phyloP scores from a whole-genome alignment of 1,284 basidiomycete species.

The Austropuccinia psidii region DNA sequence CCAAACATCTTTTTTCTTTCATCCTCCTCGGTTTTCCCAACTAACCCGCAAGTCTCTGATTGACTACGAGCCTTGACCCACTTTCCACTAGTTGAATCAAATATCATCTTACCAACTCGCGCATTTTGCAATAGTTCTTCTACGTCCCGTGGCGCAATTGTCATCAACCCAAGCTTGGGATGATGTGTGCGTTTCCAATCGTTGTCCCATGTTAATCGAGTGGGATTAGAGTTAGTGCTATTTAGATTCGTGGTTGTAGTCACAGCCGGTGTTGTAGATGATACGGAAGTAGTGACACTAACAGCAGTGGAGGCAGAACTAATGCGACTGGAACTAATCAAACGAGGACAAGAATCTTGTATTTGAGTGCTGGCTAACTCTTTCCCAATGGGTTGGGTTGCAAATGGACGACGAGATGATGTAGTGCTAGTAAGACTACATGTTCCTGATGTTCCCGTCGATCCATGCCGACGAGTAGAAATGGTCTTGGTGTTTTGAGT shows the following conservation, averaged over 20 bases:
- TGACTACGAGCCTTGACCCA: slow-evolving; percentile 30
- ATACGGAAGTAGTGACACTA: slow-evolving; percentile 8
- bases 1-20: background rate
- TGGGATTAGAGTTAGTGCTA: slow-evolving; percentile 8
- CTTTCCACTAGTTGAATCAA: slow-evolving; percentile 32
- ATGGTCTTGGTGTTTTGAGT: background rate
- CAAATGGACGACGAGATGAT: slow-evolving; percentile 22
- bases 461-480: background rate
- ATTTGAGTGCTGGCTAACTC: slow-evolving; percentile 8
- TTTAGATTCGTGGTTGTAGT: slow-evolving; percentile 6
- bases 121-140: slow-evolving; percentile 31
- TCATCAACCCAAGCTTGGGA: slow-evolving; percentile 31
- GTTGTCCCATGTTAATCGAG: background rate
- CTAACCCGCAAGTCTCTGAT: slow-evolving; percentile 3
- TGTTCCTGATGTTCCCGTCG: background rate
- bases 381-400: slow-evolving; percentile 3
- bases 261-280: background rate
- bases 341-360: background rate
- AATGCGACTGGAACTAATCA: background rate
- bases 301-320: slow-evolving; percentile 4
- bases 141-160: slow-evolving; percentile 33
- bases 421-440: background rate
- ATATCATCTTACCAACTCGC: slow-evolving; percentile 34
- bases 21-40: background rate
- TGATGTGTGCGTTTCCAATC: slow-evolving; percentile 2